Evolutionary conservation across 495 filamentous ascomycete species (phyloP).

Genomic region (Daldinia loculata): DNA sequence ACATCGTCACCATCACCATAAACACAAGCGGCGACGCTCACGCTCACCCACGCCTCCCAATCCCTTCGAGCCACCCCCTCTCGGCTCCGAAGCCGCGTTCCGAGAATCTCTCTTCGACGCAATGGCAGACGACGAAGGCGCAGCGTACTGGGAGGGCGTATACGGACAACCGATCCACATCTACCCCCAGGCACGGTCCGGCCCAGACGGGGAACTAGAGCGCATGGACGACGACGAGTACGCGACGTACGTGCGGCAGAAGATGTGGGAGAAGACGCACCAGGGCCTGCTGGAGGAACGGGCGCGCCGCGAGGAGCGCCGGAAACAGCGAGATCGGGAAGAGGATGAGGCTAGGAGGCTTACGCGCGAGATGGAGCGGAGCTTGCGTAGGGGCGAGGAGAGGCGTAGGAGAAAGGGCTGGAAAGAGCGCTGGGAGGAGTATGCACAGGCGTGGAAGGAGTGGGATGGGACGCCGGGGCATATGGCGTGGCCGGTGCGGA

Average conservation of each 20-base stretch:
- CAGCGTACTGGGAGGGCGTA: slow-evolving; percentile 90
- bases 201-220: slow-evolving; percentile 70
- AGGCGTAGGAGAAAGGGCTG: slow-evolving; percentile 49
- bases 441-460: slow-evolving; percentile 66
- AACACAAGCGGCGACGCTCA: slow-evolving; percentile 43
- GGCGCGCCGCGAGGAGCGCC: slow-evolving; percentile 55
- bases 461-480: slow-evolving; percentile 55
- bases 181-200: slow-evolving; percentile 36
- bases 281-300: slow-evolving; percentile 67
- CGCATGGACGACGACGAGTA: slow-evolving; percentile 93
- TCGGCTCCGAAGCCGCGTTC: slow-evolving; percentile 77
- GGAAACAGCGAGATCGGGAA: slow-evolving; percentile 49
- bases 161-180: slow-evolving; percentile 87
- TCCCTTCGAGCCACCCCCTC: slow-evolving; percentile 61
- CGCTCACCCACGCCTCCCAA: slow-evolving; percentile 48
- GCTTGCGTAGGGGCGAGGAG: slow-evolving; percentile 59
- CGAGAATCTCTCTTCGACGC: slow-evolving; percentile 97
- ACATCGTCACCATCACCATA: slow-evolving; percentile 43
- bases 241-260: slow-evolving; percentile 77
- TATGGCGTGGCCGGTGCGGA: slow-evolving; percentile 83
- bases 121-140: slow-evolving; percentile 98
- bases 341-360: slow-evolving; percentile 59
- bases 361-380: slow-evolving; percentile 57
- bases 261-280: slow-evolving; percentile 94
- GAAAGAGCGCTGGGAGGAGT: slow-evolving; percentile 67